These are phyloP conservation scores for Aspergillus quadrilineatus DNA, from an alignment of 2,329 filamentous ascomycete genomes.

Conservation along the genomic window DNA sequence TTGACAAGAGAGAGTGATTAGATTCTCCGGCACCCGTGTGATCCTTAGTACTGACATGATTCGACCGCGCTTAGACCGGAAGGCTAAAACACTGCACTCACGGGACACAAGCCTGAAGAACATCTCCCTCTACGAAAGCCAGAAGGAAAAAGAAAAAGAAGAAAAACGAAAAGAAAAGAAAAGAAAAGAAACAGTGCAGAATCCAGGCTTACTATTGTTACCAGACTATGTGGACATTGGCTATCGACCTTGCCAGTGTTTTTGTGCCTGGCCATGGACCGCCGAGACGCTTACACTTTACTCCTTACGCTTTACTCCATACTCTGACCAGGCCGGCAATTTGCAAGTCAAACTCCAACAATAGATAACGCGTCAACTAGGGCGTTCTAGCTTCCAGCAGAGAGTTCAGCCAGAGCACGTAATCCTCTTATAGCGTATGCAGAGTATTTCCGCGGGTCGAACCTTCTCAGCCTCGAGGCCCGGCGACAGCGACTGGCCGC, in stretches of 20 bases:
- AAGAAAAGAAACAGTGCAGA: no score
- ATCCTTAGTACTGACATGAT: not conserved
- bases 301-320: no score
- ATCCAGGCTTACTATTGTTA: not conserved
- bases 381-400: slow-evolving; percentile 5
- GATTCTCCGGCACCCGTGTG: no score
- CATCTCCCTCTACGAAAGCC: slow-evolving; percentile 1
- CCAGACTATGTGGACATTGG: not conserved
- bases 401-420: not conserved
- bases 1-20: not conserved
- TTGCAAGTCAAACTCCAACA: slow-evolving; percentile 5
- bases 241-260: not conserved
- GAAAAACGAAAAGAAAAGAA: not conserved
- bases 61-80: slow-evolving; percentile 15
- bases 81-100: not conserved
- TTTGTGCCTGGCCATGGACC: no score
- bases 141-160: not conserved
- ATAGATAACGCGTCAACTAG: slow-evolving; percentile 13
- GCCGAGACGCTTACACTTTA: no score
- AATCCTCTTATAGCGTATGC: not conserved
- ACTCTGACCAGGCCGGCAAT: not conserved
- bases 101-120: slow-evolving; percentile 1
- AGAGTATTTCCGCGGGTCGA: not conserved
- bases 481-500: slow-evolving; percentile 5
- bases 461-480: not conserved